Conservation (phyloP, 371 early-diverging fungal genomes). For the Massospora cicadina region DNA sequence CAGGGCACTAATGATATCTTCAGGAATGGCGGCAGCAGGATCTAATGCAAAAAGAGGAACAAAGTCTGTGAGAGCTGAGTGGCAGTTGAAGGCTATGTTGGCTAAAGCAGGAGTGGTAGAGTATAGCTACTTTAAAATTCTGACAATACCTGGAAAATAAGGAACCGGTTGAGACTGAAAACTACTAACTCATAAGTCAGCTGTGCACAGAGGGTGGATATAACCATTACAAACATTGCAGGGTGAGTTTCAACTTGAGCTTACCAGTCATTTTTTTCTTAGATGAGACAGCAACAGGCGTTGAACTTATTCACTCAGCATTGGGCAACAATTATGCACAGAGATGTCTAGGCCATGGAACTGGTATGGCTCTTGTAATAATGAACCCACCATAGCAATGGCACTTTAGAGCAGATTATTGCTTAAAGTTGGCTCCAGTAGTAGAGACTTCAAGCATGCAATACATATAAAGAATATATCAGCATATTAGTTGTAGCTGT, state of each 20-base stretch:
- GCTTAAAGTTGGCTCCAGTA: background rate
- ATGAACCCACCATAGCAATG: background rate
- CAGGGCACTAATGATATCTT: slow-evolving; percentile 9
- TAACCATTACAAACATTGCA: background rate
- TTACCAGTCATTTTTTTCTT: slow-evolving; percentile 3
- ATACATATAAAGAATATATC: background rate
- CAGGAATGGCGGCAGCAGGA: background rate
- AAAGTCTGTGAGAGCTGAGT: background rate
- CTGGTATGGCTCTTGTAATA: slow-evolving; percentile 7
- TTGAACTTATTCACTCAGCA: background rate
- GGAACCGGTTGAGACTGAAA: background rate
- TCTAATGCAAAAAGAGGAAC: background rate
- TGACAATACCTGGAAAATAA: background rate
- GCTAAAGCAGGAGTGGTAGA: background rate
- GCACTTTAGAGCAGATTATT: background rate
- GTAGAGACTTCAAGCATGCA: background rate
- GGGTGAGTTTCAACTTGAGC: background rate
- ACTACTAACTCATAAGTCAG: background rate
- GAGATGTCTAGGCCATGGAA: slow-evolving; percentile 5
- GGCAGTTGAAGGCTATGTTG: slow-evolving; percentile 3
- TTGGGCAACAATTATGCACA: background rate
- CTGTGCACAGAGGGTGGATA: background rate
- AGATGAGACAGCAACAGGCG: background rate
- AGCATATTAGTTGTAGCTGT: no score
- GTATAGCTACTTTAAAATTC: slow-evolving; percentile 3